A percentile compares a stretch with the other conserved stretches of the same genome.
These are phyloP conservation scores for Pulveroboletus sp. DNA, from an alignment of 768 basidiomycete genomes.

Conservation along the genomic window DNA sequence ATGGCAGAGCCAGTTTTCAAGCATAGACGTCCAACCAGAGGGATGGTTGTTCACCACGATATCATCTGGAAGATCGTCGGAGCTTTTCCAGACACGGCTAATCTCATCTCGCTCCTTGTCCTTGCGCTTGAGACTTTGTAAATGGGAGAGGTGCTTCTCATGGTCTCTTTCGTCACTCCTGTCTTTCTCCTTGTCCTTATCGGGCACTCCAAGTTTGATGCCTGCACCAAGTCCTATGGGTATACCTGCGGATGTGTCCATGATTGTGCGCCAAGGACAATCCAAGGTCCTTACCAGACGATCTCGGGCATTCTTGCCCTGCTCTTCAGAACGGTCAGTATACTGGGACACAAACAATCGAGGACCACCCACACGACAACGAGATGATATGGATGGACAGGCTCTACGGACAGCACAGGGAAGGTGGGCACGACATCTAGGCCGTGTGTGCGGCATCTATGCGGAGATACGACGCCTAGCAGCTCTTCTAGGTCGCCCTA, in stretches of 20 bases:
- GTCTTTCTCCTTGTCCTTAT: constrained; percentile 35
- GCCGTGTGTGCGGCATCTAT: constrained; percentile 29
- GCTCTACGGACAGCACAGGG: constrained; percentile 46
- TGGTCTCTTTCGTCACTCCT: constrained; percentile 30
- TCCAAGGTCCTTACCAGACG: constrained; percentile 44
- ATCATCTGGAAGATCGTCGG: constrained; percentile 34
- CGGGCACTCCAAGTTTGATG: constrained; percentile 61
- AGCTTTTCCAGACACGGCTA: constrained; percentile 31
- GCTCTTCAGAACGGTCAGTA: constrained; percentile 37
- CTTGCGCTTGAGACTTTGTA: constrained; percentile 30
- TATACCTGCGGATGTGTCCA: constrained; percentile 44
- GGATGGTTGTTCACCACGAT: constrained; percentile 28
- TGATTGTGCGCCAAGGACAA: background rate
- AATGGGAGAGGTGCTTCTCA: constrained; percentile 29
- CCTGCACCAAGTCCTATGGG: constrained; percentile 77
- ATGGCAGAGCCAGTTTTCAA: constrained; percentile 69
- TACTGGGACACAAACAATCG: background rate
- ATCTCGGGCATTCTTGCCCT: constrained; percentile 81
- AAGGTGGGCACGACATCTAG: constrained; percentile 29
- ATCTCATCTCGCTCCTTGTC: constrained; percentile 37
- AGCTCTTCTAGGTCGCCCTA: constrained; percentile 74
- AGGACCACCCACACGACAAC: constrained; percentile 60
- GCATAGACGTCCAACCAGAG: constrained; percentile 67
- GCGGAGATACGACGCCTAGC: constrained; percentile 52
- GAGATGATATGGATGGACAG: constrained; percentile 68